Base-by-base conservation (phyloP, 345 rosid genomes). In the Anastatica hierochuntica region DNA sequence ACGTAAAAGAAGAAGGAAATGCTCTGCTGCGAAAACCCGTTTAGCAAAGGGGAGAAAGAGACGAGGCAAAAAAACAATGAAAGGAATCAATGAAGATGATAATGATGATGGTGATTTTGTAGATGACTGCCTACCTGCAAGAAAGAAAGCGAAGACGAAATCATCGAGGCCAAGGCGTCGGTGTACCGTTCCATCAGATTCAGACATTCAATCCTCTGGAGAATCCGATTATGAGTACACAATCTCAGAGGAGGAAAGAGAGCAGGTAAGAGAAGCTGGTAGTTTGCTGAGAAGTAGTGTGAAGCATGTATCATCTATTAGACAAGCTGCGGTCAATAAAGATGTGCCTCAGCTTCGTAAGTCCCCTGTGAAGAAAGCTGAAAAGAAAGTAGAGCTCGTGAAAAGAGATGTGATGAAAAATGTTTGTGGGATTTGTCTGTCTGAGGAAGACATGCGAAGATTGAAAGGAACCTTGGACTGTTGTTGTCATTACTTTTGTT, bases 171-270 rank as follows among this genome's bases (percentile, higher is more conserved):
- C 63, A 67, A 81, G 78, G 69, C 78, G 78, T 59, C 73, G 66
- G 53, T 66, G 44, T 65, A 48, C 64, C 8, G 61, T 74, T 43
- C 43, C 67, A 49, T 87, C 96, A 21, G 98, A 81, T 66, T 92
- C 95, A 24, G 98, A 85, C 62, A 76, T 78, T 55, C 67, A 59
- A 23, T 56, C 60, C 31, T 72, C 85, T 33, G 81, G 71, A 52
- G 76, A 88, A 50, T 84, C 96, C 6, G 88, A 85, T 72, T 69
- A 41, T 41, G 95, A 83, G 40, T 88, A 74, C 56, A 88, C 95
- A 40, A 77, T 88, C 63, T 92, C 97, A 1, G 99, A 85, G 80
- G 97, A 94, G 72, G 92, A 94, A 82, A 80, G 90, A 66, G 94
- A 88, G 51, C 97, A 81, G 74, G 71, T 83, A 69, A 80, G 72